Evolutionary conservation across 345 rosid species (phyloP), one percentile per base, ranked within the genome.

Genomic region (Trapa bicornis): DNA sequence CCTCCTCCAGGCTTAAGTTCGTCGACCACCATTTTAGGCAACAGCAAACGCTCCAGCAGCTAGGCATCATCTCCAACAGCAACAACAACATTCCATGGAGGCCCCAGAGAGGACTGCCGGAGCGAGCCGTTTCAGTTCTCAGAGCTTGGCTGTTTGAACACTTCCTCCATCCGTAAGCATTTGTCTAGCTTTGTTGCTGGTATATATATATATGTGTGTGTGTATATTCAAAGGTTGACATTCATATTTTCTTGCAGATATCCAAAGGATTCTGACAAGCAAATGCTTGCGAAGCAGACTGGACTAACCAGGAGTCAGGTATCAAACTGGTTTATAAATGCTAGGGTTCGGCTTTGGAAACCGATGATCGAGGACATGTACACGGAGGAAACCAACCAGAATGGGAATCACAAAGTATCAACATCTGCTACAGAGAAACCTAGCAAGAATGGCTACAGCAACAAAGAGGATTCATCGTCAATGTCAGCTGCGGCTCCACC

Each of bases 291-390:
- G 10, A 89, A 86, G 76, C 88, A 87, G 79, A 87, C 94, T 13
- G 94, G 91, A 39, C 88, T 89, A 60, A 84, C 96, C 50, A 79
- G 92, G 77, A 81, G 88, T 74, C 96, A 89, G 85, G 96, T 83
- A 75, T 85, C 89, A 4, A 85, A 85, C 54, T 85, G 94, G 96
- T 89, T 87, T 73, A 89, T 89, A 53, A 87, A 87, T 73, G 91
- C 96, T 38, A 85, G 93, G 71, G 93, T 87, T 70, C 86, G 96
- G 32, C 79, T 89, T 5, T 89, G 93, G 96, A 89, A 89, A 77
- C 96, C 96, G 61, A 85, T 89, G 96, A 91, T 89, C 2, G 96
- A 89, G 75, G 89, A 89, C 65, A 80, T 89, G 88, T 89, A 89
- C 76, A 0, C 53, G 67, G 96, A 87, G 67, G 96, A 89, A 74